Base-by-base conservation (phyloP, 768 basidiomycete species). In the Boletus bicolor region DNA sequence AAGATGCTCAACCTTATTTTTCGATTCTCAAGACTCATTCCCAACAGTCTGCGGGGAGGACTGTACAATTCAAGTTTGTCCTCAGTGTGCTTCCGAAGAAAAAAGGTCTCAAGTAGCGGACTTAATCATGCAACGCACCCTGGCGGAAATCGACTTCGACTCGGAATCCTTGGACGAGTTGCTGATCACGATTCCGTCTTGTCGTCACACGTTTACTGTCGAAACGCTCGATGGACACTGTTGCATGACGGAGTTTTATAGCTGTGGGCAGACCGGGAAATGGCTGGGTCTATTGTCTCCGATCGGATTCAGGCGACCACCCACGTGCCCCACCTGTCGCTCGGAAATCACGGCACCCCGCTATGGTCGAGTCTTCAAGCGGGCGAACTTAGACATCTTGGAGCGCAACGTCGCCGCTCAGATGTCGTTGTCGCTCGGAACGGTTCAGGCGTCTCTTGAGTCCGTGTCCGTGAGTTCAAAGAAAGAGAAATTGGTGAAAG, bases 211-310 rank as follows among this genome's bases (percentile, higher is more conserved):
- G 2, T 88, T 90, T 66, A 89, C 88, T 0, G 79, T 87, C 15
- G 86, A 86, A 65, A 85, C 85, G 0, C 74, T 90, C 19, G 87
- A 90, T 59, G 87, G 85, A 0, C 72, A 76, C 42, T 82, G 80
- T 58, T 63, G 70, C 14, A 74, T 89, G 68, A 44, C 49, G 0
- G 76, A 79, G 4, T 85, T 78, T 61, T 89, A 89, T 64, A 58
- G 53, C 1, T 63, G 66, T 48, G 49, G 62, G 1, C 14, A 7
- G 2, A 61, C 75, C 11, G 78, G 75, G 7, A 66, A 49, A 36
- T 86, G 80, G 79, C n/a, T 64, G 12, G 75, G 76, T 6, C 66
- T 83, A 26, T 63, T 67, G 41, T 68, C 76, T 8, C 83, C 83
- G 0, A 42, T 54, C 15, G 73, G 71, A 7, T 76, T 72, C 63